Conservation (phyloP, 108 stramenopile genomes). For the Nitzschia sp. region DNA sequence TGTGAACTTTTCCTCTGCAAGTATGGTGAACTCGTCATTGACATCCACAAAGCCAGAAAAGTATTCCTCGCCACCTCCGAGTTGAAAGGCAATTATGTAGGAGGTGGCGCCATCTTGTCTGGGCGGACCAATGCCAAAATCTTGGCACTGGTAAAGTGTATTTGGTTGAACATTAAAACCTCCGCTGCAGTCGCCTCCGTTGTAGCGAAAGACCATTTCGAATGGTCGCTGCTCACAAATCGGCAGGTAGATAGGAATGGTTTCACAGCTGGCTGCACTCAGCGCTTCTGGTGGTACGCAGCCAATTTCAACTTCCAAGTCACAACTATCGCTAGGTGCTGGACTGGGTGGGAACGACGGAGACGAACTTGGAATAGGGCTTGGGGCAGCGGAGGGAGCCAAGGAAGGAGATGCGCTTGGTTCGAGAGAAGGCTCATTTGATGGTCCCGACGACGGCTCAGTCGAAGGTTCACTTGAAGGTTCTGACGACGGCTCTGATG, state of each 20-base stretch:
- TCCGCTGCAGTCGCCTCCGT: slow-evolving; percentile 12
- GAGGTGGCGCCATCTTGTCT: not conserved
- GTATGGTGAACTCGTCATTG: not conserved
- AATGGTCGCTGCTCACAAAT: not conserved
- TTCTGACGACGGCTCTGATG: not conserved
- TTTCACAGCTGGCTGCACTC: not conserved
- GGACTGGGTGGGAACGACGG: not conserved
- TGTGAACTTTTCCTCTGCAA: not conserved
- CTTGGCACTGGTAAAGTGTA: slow-evolving; percentile 1
- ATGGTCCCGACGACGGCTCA: not conserved
- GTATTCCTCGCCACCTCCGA: not conserved
- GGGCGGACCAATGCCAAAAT: slow-evolving; percentile 1
- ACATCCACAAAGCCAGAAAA: slow-evolving; percentile 2
- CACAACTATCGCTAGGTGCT: slow-evolving; percentile 1
- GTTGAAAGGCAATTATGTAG: not conserved
- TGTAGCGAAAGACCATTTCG: slow-evolving; percentile 8
- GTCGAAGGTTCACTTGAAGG: not conserved
- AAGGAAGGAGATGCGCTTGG: not conserved
- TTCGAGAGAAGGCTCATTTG: not conserved
- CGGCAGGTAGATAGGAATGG: not conserved
- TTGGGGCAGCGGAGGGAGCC: not conserved
- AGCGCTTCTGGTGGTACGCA: slow-evolving; percentile 9
- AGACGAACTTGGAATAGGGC: not conserved
- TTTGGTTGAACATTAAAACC: slow-evolving; percentile 7
- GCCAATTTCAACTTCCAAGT: not conserved